Percentiles rank a stretch among this genome's conserved stretches.
Conservation (phyloP, 805 yeast genomes). For the Zygosaccharomyces kombuchaensis region DNA sequence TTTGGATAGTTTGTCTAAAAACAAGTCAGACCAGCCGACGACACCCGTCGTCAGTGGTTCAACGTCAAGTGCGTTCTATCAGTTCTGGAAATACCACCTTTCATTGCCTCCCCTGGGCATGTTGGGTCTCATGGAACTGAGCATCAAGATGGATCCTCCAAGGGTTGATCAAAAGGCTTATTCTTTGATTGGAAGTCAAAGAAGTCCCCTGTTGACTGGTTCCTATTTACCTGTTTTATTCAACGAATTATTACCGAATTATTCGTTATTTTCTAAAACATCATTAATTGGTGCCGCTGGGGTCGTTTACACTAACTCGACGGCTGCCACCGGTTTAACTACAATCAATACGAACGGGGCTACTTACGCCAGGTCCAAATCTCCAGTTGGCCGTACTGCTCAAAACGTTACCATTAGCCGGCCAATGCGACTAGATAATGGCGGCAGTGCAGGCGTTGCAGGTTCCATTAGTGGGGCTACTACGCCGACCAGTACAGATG, state of each 20-base stretch:
- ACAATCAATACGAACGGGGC: constrained; percentile 10
- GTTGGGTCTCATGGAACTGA: constrained; percentile 56
- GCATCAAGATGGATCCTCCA: constrained; percentile 63
- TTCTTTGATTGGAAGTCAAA: constrained; percentile 41
- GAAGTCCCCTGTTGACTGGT: constrained; percentile 58
- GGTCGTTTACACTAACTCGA: constrained; percentile 11
- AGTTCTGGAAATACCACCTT: constrained; percentile 31
- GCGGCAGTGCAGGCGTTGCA: neutral
- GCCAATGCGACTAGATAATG: neutral
- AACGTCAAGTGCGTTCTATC: constrained; percentile 25
- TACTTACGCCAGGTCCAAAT: constrained; percentile 19
- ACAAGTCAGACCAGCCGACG: neutral
- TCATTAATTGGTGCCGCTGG: constrained; percentile 55
- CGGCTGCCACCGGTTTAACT: neutral
- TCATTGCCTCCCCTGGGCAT: constrained; percentile 42
- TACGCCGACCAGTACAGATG: neutral
- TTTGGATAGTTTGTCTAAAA: constrained; percentile 34
- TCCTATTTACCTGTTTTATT: constrained; percentile 62
- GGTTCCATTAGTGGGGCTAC: neutral
- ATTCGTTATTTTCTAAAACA: constrained; percentile 51
- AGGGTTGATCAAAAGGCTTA: constrained; percentile 23
- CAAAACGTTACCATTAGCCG: constrained; percentile 9
- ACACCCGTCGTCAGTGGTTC: constrained; percentile 38
- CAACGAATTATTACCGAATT: constrained; percentile 51
- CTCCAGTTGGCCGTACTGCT: constrained; percentile 19